These are phyloP conservation scores for Rutstroemia sp. DNA, from an alignment of 2,329 filamentous ascomycete species.

Conservation along the genomic window DNA sequence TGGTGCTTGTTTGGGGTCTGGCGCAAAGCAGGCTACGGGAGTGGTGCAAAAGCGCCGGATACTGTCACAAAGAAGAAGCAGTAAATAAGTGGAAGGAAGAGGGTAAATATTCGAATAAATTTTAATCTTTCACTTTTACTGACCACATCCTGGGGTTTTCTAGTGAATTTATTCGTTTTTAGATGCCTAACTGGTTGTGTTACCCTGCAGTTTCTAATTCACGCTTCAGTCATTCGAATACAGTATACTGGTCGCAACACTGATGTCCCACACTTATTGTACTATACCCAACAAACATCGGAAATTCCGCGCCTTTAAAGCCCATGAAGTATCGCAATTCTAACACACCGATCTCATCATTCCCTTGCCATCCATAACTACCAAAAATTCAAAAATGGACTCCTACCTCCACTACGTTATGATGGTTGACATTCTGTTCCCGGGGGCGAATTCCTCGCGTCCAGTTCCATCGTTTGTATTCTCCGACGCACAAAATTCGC, in stretches of 20 bases:
- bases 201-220: no score
- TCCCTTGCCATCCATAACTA: no score
- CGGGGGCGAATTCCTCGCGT: background rate
- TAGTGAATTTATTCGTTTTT: no score
- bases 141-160: background rate
- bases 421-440: background rate
- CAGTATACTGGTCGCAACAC: no score
- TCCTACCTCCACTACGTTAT: background rate
- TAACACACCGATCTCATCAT: no score
- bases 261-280: no score
- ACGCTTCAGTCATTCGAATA: no score
- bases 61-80: constrained; percentile 17
- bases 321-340: no score
- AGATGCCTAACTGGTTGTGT: no score
- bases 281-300: no score
- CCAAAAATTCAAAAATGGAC: background rate
- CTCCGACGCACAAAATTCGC: background rate
- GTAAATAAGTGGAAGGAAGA: constrained; percentile 3
- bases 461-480: background rate
- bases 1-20: constrained; percentile 34
- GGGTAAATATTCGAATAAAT: background rate
- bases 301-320: no score
- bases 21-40: constrained; percentile 21
- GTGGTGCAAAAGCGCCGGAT: background rate
- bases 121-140: background rate